phyloP scores from a whole-genome alignment of 495 filamentous ascomycete genomes.

The Cenococcum geophilum region DNA sequence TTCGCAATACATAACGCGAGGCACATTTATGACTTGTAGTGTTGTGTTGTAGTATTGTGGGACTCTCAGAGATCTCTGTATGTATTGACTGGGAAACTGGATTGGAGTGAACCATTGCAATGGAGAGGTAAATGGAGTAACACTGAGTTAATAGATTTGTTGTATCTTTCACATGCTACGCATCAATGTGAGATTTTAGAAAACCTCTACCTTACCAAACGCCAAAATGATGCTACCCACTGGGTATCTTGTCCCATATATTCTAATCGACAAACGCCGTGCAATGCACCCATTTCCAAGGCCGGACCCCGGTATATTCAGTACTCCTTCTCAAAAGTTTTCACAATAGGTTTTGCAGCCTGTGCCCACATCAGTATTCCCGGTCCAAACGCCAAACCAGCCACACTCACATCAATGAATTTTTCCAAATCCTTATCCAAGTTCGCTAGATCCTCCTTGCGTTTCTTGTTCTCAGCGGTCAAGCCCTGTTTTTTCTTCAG shows the following conservation, averaged over 20 bases:
- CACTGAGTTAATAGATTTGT: too few relatives aligned
- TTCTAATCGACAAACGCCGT: background rate
- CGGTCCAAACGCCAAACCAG: background rate
- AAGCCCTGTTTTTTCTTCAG: constrained; percentile 86
- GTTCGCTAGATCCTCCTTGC: constrained; percentile 84
- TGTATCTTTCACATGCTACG: too few relatives aligned
- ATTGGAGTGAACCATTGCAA: too few relatives aligned
- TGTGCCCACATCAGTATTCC: background rate
- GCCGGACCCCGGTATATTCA: background rate
- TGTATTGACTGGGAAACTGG: too few relatives aligned
- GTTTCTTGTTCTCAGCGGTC: constrained; percentile 90
- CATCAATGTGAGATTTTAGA: too few relatives aligned
- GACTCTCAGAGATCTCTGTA: too few relatives aligned
- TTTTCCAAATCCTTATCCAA: constrained; percentile 85
- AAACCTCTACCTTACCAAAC: background rate
- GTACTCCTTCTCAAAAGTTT: constrained; percentile 5
- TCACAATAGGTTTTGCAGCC: constrained; percentile 6
- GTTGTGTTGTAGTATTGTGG: too few relatives aligned
- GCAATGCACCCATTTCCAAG: background rate
- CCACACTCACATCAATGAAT: constrained; percentile 60
- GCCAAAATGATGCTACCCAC: background rate
- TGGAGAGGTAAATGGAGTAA: too few relatives aligned
- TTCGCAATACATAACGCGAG: too few relatives aligned
- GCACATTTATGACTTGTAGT: too few relatives aligned
- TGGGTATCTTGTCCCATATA: background rate